phyloP scores from a whole-genome alignment of 106 monocot genomes.

The Narthecium ossifragum region DNA sequence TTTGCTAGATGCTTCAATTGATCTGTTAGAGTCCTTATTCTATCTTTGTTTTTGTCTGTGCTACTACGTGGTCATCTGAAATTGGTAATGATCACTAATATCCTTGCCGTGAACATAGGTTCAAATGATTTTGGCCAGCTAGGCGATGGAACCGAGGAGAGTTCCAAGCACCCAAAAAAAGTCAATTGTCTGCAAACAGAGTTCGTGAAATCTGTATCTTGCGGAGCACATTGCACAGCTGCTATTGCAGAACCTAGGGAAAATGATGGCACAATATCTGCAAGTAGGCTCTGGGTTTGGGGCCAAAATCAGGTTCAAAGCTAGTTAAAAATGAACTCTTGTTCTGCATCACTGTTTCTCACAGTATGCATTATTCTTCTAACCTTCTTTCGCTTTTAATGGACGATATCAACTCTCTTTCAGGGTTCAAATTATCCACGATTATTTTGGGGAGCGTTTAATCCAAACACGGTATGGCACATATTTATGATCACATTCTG shows the following conservation, averaged over 20 bases:
- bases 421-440: conserved; percentile 88
- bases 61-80: neutral
- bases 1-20: neutral
- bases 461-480: conserved; percentile 60
- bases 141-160: conserved; percentile 92
- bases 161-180: conserved; percentile 55
- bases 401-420: conserved; percentile 11
- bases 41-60: neutral
- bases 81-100: neutral
- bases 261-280: conserved; percentile 61
- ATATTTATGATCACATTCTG: neutral
- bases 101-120: conserved; percentile 28
- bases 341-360: no score
- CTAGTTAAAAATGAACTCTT: no score
- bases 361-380: no score
- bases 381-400: no score
- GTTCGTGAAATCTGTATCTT: conserved; percentile 82
- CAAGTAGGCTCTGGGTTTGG: conserved; percentile 89
- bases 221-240: conserved; percentile 89
- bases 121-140: conserved; percentile 93
- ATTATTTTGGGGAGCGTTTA: conserved; percentile 78
- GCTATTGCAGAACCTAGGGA: conserved; percentile 82
- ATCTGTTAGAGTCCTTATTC: neutral
- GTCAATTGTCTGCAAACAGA: conserved; percentile 67
- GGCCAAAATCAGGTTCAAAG: conserved; percentile 90